Percentiles rank a stretch among this genome's conserved stretches.
These are phyloP conservation scores for Orbilia quercus DNA, from an alignment of 2,329 filamentous ascomycete species.

Conservation along the genomic window DNA sequence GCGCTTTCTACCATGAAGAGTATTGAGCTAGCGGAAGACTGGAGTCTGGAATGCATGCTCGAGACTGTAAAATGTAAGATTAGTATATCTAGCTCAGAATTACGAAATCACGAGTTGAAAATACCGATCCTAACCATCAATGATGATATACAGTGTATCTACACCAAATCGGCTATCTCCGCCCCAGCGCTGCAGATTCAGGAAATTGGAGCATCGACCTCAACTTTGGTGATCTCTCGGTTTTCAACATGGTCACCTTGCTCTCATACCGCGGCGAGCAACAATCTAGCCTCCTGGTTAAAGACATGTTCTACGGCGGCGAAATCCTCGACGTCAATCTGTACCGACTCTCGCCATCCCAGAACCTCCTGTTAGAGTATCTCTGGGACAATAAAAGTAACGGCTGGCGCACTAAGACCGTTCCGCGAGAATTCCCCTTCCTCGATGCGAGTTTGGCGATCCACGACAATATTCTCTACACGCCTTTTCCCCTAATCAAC, in stretches of 20 bases:
- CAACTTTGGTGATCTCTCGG: conserved; percentile 15
- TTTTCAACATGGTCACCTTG: conserved; percentile 32
- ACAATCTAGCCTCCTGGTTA: conserved; percentile 17
- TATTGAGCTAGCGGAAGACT: conserved; percentile 3
- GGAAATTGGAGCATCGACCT: conserved; percentile 30
- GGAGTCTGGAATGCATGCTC: conserved; percentile 11
- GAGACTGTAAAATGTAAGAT: conserved; percentile 13
- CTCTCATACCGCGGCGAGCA: conserved; percentile 20
- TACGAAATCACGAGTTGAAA: background rate
- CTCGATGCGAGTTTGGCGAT: conserved; percentile 20
- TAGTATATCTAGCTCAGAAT: too few species aligned
- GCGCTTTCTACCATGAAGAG: conserved; percentile 5
- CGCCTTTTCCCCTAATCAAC: conserved; percentile 15
- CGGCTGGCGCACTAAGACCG: conserved; percentile 5
- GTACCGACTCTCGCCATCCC: conserved; percentile 12
- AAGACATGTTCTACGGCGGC: conserved; percentile 27
- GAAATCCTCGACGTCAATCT: conserved; percentile 19
- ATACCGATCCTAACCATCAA: background rate
- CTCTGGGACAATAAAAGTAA: background rate
- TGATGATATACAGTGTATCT: background rate
- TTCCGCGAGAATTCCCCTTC: conserved; percentile 13
- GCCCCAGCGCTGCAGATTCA: background rate
- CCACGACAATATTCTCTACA: conserved; percentile 29
- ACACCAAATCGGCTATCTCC: conserved; percentile 13
- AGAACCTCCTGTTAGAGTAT: conserved; percentile 6